Evolutionary conservation across 306 rosid genomes (phyloP).

Genomic region (Gastrolobium bilobum): DNA sequence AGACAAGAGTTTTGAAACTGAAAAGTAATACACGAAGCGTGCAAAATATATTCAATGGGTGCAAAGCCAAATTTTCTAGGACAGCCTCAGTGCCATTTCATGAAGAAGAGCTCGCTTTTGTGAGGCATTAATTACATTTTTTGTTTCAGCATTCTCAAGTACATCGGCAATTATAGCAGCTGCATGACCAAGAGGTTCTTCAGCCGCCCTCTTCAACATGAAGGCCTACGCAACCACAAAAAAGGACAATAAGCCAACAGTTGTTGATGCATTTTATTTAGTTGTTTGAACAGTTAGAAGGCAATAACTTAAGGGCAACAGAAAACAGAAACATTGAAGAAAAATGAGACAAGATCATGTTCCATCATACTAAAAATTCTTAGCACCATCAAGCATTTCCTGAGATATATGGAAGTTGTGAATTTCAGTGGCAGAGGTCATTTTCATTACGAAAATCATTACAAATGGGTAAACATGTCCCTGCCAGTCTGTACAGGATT

Average conservation of each 20-base stretch:
- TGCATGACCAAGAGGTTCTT: conserved; percentile 99
- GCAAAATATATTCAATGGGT: conserved; percentile 41
- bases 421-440: conserved; percentile 16
- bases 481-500: conserved; percentile 15
- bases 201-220: conserved; percentile 91
- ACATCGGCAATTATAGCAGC: conserved; percentile 95
- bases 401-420: conserved; percentile 17
- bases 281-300: conserved; percentile 11
- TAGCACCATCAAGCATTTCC: conserved; percentile 26
- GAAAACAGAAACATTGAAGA: conserved; percentile 11
- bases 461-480: conserved; percentile 16
- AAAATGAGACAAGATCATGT: background rate
- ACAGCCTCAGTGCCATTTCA: conserved; percentile 92
- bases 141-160: conserved; percentile 94
- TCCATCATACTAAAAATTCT: background rate
- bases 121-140: conserved; percentile 81
- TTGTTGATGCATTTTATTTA: conserved; percentile 3
- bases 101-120: conserved; percentile 97
- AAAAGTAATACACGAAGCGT: conserved; percentile 47
- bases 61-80: conserved; percentile 56
- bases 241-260: conserved; percentile 31
- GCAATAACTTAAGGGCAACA: conserved; percentile 15
- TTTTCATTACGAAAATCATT: conserved; percentile 18
- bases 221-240: conserved; percentile 75
- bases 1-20: conserved; percentile 49